Conservation (phyloP, 2,329 filamentous ascomycete genomes). For the Aureobasidium sp. region DNA sequence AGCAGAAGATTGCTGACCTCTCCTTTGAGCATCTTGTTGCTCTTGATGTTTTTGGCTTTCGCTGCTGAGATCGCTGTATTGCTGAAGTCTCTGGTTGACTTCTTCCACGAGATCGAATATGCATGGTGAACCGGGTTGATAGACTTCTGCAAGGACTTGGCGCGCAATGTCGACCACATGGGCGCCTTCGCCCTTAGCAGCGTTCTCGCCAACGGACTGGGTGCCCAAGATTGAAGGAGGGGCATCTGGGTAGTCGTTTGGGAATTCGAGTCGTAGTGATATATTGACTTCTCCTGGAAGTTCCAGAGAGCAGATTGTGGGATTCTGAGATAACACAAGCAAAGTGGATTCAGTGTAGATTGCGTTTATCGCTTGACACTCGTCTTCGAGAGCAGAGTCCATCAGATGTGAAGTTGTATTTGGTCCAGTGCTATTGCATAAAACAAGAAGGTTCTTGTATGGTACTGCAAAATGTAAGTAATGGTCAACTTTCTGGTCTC, state of each 20-base stretch:
- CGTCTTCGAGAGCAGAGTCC: slow-evolving; percentile 49
- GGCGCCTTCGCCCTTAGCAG: slow-evolving; percentile 61
- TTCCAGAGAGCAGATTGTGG: slow-evolving; percentile 50
- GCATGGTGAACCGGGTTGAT: slow-evolving; percentile 67
- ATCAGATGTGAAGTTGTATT: not conserved
- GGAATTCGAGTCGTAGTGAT: slow-evolving; percentile 56
- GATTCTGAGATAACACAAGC: slow-evolving; percentile 12
- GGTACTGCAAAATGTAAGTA: not conserved
- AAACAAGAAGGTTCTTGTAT: not conserved
- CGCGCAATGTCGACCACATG: slow-evolving; percentile 62
- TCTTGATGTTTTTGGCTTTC: slow-evolving; percentile 19
- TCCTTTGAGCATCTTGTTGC: slow-evolving; percentile 24
- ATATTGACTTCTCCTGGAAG: slow-evolving; percentile 56
- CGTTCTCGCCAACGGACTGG: slow-evolving; percentile 62
- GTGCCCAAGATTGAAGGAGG: slow-evolving; percentile 69
- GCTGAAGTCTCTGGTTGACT: slow-evolving; percentile 26
- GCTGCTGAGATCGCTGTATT: slow-evolving; percentile 19
- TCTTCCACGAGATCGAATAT: slow-evolving; percentile 83
- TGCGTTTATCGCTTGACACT: slow-evolving; percentile 73
- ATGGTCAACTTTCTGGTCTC: not conserved
- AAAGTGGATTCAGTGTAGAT: slow-evolving; percentile 69
- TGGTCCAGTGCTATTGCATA: not conserved
- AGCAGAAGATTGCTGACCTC: slow-evolving; percentile 21
- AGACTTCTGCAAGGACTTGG: slow-evolving; percentile 59
- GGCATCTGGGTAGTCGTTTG: slow-evolving; percentile 62